Conservation (phyloP, 2,329 filamentous ascomycete species). For the Colletotrichum godetiae region DNA sequence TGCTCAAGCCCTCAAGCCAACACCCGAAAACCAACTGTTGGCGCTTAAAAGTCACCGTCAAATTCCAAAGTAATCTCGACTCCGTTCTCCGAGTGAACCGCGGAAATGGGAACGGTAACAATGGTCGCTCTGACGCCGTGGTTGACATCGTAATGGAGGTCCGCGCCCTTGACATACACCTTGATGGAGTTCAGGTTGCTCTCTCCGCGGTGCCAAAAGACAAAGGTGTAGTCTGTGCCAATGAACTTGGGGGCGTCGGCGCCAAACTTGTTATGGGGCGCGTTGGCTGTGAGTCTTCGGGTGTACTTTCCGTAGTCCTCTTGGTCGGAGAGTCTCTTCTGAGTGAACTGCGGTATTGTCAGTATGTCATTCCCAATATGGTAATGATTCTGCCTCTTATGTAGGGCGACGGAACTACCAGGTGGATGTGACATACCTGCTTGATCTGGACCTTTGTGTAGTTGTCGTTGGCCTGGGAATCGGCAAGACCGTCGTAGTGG, state of each 20-base stretch:
- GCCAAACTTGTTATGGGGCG: not conserved
- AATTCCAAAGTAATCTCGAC: not conserved
- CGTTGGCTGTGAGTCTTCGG: not conserved
- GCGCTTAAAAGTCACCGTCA: not conserved
- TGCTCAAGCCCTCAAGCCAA: not conserved
- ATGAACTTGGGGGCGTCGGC: constrained; percentile 9
- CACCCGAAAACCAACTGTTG: not conserved
- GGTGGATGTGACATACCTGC: constrained; percentile 30
- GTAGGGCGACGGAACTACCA: no score
- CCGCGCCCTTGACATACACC: not conserved
- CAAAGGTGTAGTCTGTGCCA: constrained; percentile 35
- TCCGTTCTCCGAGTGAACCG: not conserved
- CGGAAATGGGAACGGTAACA: not conserved
- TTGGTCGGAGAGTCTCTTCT: not conserved
- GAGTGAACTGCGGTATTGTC: not conserved
- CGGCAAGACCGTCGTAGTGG: not conserved
- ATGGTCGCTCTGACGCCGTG: not conserved
- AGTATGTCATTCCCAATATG: not conserved
- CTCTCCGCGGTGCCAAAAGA: constrained; percentile 37
- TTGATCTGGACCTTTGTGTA: constrained; percentile 16
- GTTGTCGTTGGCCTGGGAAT: not conserved
- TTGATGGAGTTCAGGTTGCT: not conserved
- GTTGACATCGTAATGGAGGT: not conserved
- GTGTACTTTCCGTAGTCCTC: not conserved
- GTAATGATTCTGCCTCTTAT: not conserved